phyloP scores from a whole-genome alignment of 2,329 filamentous ascomycete species.

The Monosporascus sp. region DNA sequence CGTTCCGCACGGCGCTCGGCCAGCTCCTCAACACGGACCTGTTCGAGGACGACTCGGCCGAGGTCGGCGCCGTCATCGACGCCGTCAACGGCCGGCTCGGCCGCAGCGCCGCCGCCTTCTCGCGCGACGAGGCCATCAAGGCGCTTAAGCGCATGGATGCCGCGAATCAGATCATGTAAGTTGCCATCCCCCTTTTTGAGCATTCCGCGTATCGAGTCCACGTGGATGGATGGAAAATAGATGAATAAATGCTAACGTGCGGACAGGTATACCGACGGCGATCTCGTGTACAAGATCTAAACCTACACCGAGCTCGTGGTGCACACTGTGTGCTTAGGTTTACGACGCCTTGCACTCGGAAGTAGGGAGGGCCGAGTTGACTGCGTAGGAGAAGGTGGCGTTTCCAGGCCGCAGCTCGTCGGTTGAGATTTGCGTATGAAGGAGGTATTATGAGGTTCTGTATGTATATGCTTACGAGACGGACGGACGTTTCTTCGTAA shows the following conservation, averaged over 20 bases:
- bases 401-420: no score
- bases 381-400: no score
- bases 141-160: slow-evolving; percentile 77
- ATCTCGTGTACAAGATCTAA: slow-evolving; percentile 66
- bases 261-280: slow-evolving; percentile 52
- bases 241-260: slow-evolving; percentile 6
- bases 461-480: no score
- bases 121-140: slow-evolving; percentile 64
- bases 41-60: slow-evolving; percentile 83
- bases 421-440: no score
- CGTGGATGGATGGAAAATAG: neutral
- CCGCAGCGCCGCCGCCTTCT: slow-evolving; percentile 55
- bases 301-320: slow-evolving; percentile 2
- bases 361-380: no score
- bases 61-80: slow-evolving; percentile 66
- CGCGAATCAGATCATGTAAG: slow-evolving; percentile 88
- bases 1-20: slow-evolving; percentile 78
- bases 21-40: slow-evolving; percentile 74
- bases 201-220: neutral
- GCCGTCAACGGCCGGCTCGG: slow-evolving; percentile 73
- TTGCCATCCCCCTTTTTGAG: slow-evolving; percentile 18
- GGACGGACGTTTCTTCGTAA: no score
- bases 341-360: no score
- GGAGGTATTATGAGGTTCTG: no score
- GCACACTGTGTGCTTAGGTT: no score